Evolutionary conservation across 2,329 filamentous ascomycete species (phyloP).

Genomic region (Alternaria novae-zelandiae): DNA sequence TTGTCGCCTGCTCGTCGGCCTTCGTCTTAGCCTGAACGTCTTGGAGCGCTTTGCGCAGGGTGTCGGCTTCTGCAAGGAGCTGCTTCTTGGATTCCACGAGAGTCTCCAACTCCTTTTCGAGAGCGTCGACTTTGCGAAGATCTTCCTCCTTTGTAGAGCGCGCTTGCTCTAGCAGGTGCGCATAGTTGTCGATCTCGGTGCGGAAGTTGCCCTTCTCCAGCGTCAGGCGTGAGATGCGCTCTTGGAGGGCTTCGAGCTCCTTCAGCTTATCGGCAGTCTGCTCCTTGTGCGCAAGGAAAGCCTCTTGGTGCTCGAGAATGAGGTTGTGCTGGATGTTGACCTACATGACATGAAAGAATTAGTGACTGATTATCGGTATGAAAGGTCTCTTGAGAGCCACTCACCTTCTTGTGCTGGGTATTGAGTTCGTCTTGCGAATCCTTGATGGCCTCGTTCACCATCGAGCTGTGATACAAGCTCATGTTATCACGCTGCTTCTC

Average conservation of each 20-base stretch:
- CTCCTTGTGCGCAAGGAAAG: constrained; percentile 32
- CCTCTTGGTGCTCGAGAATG: constrained; percentile 38
- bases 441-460: constrained; percentile 31
- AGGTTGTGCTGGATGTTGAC: constrained; percentile 33
- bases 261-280: constrained; percentile 26
- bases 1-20: constrained; percentile 16
- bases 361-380: background rate
- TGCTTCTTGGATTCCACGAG: constrained; percentile 25
- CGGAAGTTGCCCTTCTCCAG: constrained; percentile 39
- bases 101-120: constrained; percentile 24
- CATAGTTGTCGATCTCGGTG: constrained; percentile 30
- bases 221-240: constrained; percentile 34
- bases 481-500: constrained; percentile 39
- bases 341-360: background rate
- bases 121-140: constrained; percentile 7
- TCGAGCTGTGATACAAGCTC: constrained; percentile 29
- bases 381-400: background rate
- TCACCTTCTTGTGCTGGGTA: constrained; percentile 34
- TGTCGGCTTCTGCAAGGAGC: constrained; percentile 21
- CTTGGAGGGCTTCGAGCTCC: constrained; percentile 28
- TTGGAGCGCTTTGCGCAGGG: constrained; percentile 17
- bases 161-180: constrained; percentile 20
- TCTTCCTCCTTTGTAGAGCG: constrained; percentile 10
- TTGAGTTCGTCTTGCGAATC: constrained; percentile 34
- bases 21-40: constrained; percentile 26